Evolutionary conservation across 169 alveolate genomes (phyloP), one percentile per base, ranked within the genome.

Genomic region (Cardiosporidium cionae): DNA sequence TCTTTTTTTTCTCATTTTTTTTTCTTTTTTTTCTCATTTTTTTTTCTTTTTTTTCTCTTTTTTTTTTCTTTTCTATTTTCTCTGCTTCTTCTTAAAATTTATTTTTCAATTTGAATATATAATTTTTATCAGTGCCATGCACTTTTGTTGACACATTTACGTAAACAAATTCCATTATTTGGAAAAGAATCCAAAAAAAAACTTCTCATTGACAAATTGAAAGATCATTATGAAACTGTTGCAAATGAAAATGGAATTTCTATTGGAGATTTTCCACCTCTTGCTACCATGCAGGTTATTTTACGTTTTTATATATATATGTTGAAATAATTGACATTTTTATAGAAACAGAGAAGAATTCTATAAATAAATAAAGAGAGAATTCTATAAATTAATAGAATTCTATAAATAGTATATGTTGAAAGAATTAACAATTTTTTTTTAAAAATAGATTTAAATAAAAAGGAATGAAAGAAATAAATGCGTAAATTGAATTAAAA

Each of bases 81-180:
- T 4, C 54, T 25, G 29, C 5, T 2, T 52, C 34, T 5, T 3
- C 70, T 9, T 25, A 7, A 23, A 32, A 52, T 64, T 2, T 25
- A 52, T 2, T 54, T n/a, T 23, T 5, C 58, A 22, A n/a, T 27
- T 63, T 31, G 2, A 4, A 16, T 52, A 28, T 16, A 32, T 5
- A 25, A 32, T 22, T n/a, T 2, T 1, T 68, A 72, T 35, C 79
- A 72, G 65, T 76, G 65, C 33, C 87, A 82, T 58, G 78, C 82
- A 33, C n/a, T 32, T 28, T 34, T 82, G 67, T 65, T 74, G 27
- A 31, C 53, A 2, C 27, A 23, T 32, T 58, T 63, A 32, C 72
- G 80, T 31, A 66, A 32, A 25, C 68, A 66, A 52, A 28, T 74
- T 52, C 75, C 69, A 1, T 32, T 66, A 62, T 74, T 65, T 35